Conservation (phyloP, 1,284 basidiomycete species). For the Neotropicomus parvogracilis region DNA sequence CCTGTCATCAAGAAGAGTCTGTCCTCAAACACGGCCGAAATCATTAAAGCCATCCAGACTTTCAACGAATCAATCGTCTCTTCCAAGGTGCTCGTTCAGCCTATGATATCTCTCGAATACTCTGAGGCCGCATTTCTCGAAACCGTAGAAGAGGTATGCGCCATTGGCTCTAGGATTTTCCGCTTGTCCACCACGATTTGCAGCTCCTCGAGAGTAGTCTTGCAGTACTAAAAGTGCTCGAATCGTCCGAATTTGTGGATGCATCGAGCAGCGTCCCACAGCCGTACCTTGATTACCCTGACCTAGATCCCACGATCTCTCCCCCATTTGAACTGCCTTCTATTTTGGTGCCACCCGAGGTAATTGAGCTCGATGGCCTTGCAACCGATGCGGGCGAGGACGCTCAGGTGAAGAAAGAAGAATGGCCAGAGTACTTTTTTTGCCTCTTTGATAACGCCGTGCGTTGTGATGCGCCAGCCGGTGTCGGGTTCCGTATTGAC, state of each 20-base stretch:
- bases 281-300: constrained; percentile 56
- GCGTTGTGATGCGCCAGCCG: constrained; percentile 23
- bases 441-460: constrained; percentile 80
- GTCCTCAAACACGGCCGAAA: constrained; percentile 50
- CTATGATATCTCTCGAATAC: constrained; percentile 46
- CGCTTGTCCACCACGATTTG: not conserved
- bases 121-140: constrained; percentile 42
- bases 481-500: constrained; percentile 5
- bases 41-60: constrained; percentile 62
- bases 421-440: constrained; percentile 72
- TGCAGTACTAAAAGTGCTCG: constrained; percentile 49
- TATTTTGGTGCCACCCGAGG: constrained; percentile 84
- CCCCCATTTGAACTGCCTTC: constrained; percentile 68
- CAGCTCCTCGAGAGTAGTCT: constrained; percentile 68
- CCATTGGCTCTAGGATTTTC: not conserved
- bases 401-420: constrained; percentile 68
- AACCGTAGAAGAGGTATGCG: constrained; percentile 55
- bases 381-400: constrained; percentile 62
- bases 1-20: constrained; percentile 51
- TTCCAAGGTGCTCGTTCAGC: constrained; percentile 61
- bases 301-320: constrained; percentile 42
- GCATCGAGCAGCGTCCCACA: constrained; percentile 58
- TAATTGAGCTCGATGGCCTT: constrained; percentile 72
- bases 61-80: constrained; percentile 59
- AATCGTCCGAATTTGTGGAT: constrained; percentile 55